Conservation (phyloP, 768 basidiomycete species). For the Xanthoconium purpureum region DNA sequence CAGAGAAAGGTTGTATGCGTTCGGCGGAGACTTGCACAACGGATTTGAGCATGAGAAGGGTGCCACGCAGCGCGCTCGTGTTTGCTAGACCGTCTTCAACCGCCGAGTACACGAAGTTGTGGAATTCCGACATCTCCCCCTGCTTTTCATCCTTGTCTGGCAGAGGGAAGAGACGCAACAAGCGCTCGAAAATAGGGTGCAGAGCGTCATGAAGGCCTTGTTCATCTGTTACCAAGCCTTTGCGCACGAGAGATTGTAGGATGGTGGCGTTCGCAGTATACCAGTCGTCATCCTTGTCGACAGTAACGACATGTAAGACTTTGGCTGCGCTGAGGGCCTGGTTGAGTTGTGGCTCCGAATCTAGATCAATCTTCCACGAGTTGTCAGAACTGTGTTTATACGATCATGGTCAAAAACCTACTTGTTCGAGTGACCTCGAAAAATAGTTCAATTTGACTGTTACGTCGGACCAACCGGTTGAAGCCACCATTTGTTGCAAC, state of each 20-base stretch:
- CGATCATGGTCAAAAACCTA: slow-evolving; percentile 23
- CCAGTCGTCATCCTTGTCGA: slow-evolving; percentile 84
- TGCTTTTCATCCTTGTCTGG: slow-evolving; percentile 75
- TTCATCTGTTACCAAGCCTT: slow-evolving; percentile 82
- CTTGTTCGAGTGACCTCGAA: slow-evolving; percentile 77
- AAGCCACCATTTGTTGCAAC: slow-evolving; percentile 76
- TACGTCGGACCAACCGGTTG: slow-evolving; percentile 86
- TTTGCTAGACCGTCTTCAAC: slow-evolving; percentile 80
- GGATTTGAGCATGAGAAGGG: slow-evolving; percentile 83
- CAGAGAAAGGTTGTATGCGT: slow-evolving; percentile 76
- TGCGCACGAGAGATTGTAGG: slow-evolving; percentile 82
- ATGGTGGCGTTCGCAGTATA: slow-evolving; percentile 65
- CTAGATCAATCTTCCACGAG: slow-evolving; percentile 62
- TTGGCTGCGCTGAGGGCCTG: slow-evolving; percentile 80
- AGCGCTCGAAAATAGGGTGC: slow-evolving; percentile 77
- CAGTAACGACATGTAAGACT: slow-evolving; percentile 81
- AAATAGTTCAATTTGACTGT: slow-evolving; percentile 91
- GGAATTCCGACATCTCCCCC: slow-evolving; percentile 72
- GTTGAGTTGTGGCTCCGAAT: slow-evolving; percentile 56
- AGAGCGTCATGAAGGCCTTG: slow-evolving; percentile 74
- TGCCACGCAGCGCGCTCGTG: slow-evolving; percentile 68
- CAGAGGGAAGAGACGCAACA: slow-evolving; percentile 73
- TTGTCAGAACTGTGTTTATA: neutral
- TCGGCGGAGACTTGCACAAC: slow-evolving; percentile 79
- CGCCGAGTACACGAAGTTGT: slow-evolving; percentile 68